Base-by-base conservation (phyloP, 1,284 basidiomycete genomes). In the Mycena citricolor region DNA sequence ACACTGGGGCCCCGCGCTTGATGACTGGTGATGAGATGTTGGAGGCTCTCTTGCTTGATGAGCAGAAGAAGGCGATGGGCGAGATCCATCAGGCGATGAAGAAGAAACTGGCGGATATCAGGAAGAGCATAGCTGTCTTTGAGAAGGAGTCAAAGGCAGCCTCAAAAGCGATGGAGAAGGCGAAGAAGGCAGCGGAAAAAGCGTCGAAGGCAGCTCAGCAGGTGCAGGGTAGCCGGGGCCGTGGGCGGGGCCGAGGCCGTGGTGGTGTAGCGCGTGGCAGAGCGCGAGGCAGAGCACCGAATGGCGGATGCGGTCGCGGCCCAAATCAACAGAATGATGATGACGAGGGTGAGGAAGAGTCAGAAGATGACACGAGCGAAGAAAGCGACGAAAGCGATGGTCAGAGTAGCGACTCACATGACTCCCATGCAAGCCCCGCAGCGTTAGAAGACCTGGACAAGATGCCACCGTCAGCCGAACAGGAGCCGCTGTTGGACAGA, bases 1-100 rank as follows among this genome's bases (percentile, higher is more conserved):
- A 29, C 8, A 41, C 31, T 1, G 38, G 24, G 16, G 22, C 24
- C 24, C 32, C 44, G 11, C 39, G 45, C 5, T 31, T 42, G 4
- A 47, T 47, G 45, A 47, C 45, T 2, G 34, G 45, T 10, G 23
- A 11, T 2, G 45, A 47, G 39, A 47, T 42, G 39, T 13, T 10
- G 4, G 3, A 16, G 8, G 46, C 46, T 8, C 20, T 48, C 13
- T 24, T 39, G 35, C 14, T 33, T 2, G 40, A 33, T 14, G 24
- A 38, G 4, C 46, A 48, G 24, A 43, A 48, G 20, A 43, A 42
- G 26, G 35, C 39, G 14, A 48, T 39, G 46, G 34, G 19, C 4
- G 46, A 42, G 29, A 30, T 48, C 10, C 40, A 48, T 37, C 31
- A 44, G 19, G 10, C 33, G 23, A 49, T 30, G 42, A 34, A 44